A percentile compares a stretch with the other conserved stretches of the same genome.
These are phyloP conservation scores for Aspergillus sp. DNA, from an alignment of 2,329 filamentous ascomycete species.

Conservation along the genomic window DNA sequence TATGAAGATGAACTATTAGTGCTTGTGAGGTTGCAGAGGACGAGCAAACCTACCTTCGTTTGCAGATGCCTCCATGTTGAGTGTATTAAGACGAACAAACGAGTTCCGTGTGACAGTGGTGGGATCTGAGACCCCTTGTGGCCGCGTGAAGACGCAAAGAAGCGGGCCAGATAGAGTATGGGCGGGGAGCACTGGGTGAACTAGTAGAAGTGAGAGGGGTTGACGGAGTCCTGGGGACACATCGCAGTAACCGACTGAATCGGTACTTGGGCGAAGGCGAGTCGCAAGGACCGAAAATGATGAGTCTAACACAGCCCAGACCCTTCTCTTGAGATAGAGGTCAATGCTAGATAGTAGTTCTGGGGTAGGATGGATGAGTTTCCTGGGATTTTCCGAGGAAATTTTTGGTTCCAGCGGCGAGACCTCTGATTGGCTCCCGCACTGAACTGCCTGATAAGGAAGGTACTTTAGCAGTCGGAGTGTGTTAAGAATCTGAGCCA, in stretches of 20 bases:
- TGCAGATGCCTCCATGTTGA: constrained; percentile 15
- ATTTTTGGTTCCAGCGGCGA: neutral
- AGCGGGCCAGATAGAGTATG: neutral
- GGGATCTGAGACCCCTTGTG: neutral
- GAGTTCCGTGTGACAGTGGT: no score
- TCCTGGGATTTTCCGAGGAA: neutral
- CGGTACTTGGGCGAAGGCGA: neutral
- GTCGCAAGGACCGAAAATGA: neutral
- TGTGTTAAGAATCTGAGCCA: no score
- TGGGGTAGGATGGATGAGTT: neutral
- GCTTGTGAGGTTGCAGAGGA: neutral
- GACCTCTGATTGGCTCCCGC: constrained; percentile 9
- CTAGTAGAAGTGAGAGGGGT: neutral
- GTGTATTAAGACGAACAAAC: neutral
- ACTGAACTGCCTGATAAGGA: neutral
- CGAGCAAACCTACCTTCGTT: constrained; percentile 11
- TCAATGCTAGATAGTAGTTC: neutral
- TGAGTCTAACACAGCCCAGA: neutral
- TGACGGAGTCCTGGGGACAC: neutral
- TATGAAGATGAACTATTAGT: constrained; percentile 18
- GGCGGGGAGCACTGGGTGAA: constrained; percentile 3
- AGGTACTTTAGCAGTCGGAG: neutral
- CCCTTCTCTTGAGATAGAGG: neutral
- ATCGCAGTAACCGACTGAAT: neutral
- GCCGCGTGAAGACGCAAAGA: neutral